phyloP scores from a whole-genome alignment of 2,329 filamentous ascomycete species.

The Colletotrichum zoysiae region DNA sequence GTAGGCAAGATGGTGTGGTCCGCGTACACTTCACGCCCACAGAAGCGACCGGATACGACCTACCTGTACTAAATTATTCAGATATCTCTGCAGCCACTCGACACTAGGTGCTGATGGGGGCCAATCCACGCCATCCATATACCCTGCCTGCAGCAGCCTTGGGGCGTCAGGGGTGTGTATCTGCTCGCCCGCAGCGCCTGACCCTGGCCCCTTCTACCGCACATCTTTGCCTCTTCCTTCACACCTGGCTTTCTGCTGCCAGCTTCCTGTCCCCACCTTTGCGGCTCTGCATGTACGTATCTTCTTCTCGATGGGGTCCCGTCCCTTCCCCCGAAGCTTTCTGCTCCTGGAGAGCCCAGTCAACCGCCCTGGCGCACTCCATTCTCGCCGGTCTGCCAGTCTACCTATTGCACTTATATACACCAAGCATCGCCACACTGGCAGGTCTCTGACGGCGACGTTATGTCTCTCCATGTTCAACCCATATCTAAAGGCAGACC shows the following conservation, averaged over 20 bases:
- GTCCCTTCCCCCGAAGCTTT: constrained; percentile 12
- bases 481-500: background rate
- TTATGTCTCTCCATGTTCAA: constrained; percentile 8
- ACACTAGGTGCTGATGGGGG: constrained; percentile 20
- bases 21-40: constrained; percentile 14
- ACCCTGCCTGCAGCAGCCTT: constrained; percentile 26
- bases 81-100: constrained; percentile 24
- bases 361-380: constrained; percentile 24
- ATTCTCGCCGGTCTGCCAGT: background rate
- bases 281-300: constrained; percentile 38
- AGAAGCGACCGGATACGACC: constrained; percentile 9
- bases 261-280: background rate
- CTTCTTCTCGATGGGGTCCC: constrained; percentile 17
- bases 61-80: constrained; percentile 27
- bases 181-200: constrained; percentile 29
- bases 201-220: constrained; percentile 17
- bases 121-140: constrained; percentile 18
- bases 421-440: constrained; percentile 24
- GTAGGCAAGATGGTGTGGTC: constrained; percentile 18
- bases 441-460: constrained; percentile 16
- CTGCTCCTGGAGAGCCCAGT: constrained; percentile 14
- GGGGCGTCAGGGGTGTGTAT: constrained; percentile 29
- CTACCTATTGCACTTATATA: constrained; percentile 31
- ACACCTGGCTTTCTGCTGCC: constrained; percentile 20
- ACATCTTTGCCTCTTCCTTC: constrained; percentile 36